Conservation (phyloP, 257 asterid species). For the Solanum chmielewskii region DNA sequence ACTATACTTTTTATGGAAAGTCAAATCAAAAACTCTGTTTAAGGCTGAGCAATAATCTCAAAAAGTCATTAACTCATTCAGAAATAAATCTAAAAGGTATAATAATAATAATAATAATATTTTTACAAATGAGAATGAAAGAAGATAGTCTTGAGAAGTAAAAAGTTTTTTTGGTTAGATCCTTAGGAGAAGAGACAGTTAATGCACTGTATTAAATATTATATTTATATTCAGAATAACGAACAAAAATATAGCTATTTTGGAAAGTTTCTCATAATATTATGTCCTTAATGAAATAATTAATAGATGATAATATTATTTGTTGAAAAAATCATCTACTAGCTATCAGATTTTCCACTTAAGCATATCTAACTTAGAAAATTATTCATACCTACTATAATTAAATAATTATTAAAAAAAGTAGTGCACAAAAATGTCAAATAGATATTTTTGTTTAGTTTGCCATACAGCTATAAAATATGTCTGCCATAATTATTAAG, state of each 20-base stretch:
- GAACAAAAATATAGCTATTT: not conserved
- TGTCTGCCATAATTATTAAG: not conserved
- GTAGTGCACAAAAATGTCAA: not conserved
- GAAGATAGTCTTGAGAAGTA: not conserved
- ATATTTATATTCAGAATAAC: not conserved
- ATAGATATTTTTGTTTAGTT: not conserved
- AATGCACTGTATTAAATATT: not conserved
- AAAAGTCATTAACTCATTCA: not conserved
- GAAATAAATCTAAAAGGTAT: not conserved
- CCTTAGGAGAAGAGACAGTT: not conserved
- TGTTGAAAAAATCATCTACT: not conserved
- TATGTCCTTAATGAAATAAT: not conserved
- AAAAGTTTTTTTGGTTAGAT: no score
- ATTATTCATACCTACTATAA: not conserved
- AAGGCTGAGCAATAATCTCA: not conserved
- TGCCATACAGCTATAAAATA: slow-evolving; percentile 28
- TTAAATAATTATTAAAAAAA: not conserved
- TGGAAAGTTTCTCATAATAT: not conserved
- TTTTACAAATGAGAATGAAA: no score
- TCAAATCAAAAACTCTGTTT: not conserved
- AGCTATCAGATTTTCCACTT: not conserved
- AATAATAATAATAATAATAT: no score
- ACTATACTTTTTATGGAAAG: not conserved
- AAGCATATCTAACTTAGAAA: not conserved
- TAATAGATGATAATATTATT: not conserved